Evolutionary conservation across 2,329 filamentous ascomycete species (phyloP).

Genomic region (Stachybotrys elegans): DNA sequence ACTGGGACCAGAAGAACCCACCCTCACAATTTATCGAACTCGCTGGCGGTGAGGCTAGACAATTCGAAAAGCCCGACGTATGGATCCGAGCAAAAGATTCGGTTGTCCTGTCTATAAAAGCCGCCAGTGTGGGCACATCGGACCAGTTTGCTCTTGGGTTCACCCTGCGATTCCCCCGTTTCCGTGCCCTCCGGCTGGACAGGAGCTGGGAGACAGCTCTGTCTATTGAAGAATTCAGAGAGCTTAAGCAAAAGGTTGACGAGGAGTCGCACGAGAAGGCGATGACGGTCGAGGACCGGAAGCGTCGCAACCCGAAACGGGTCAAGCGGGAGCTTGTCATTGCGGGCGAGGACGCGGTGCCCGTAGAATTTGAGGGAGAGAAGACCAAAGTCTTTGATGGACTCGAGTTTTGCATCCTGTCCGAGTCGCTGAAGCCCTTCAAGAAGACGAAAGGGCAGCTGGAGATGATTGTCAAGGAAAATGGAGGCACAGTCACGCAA

Average conservation of each 20-base stretch:
- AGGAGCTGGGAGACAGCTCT: conserved; percentile 79
- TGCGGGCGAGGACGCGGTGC: conserved; percentile 56
- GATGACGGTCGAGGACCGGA: conserved; percentile 71
- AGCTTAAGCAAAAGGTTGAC: conserved; percentile 64
- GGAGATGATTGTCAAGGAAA: conserved; percentile 73
- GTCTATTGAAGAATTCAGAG: conserved; percentile 70
- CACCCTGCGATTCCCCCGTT: conserved; percentile 87
- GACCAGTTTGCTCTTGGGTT: conserved; percentile 72
- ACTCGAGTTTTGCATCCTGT: conserved; percentile 77
- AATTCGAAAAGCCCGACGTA: conserved; percentile 77
- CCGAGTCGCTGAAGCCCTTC: conserved; percentile 62
- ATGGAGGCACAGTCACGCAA: conserved; percentile 78
- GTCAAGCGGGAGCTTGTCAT: conserved; percentile 67
- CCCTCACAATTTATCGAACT: conserved; percentile 77
- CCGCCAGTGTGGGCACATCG: conserved; percentile 68
- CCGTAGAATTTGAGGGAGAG: conserved; percentile 46
- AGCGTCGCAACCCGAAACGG: conserved; percentile 47
- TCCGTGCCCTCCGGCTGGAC: conserved; percentile 76
- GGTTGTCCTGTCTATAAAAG: conserved; percentile 83
- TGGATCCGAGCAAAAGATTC: conserved; percentile 93
- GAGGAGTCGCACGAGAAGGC: conserved; percentile 67
- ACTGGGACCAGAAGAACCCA: conserved; percentile 75
- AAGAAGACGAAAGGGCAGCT: conserved; percentile 76
- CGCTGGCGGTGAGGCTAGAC: conserved; percentile 64
- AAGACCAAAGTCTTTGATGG: conserved; percentile 66